Percentiles rank a stretch among this genome's conserved stretches.
These are phyloP conservation scores for Leccinellum rugosiceps DNA, from an alignment of 768 basidiomycete genomes.

Conservation along the genomic window DNA sequence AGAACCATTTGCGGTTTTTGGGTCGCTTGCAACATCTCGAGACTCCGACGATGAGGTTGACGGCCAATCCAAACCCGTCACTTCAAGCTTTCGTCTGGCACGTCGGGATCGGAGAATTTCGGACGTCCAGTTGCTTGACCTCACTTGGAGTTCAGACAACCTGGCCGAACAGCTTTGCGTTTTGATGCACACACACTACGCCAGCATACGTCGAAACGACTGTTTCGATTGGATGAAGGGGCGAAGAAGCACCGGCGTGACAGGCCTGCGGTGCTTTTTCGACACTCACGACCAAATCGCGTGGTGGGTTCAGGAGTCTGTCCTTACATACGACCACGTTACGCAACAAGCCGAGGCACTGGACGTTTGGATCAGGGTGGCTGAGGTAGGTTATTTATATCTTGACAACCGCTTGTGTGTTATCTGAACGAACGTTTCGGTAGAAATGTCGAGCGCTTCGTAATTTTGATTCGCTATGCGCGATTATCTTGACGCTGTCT, in stretches of 20 bases:
- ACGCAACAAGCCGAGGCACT: constrained; percentile 55
- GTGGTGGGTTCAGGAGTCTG: constrained; percentile 64
- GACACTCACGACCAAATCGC: constrained; percentile 59
- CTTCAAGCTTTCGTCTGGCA: background rate
- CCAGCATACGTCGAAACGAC: constrained; percentile 66
- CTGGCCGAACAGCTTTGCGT: constrained; percentile 83
- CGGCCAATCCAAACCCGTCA: constrained; percentile 1
- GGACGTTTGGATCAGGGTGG: constrained; percentile 76
- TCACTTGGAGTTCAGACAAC: constrained; percentile 62
- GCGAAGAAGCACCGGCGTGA: constrained; percentile 36
- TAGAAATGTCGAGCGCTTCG: constrained; percentile 64
- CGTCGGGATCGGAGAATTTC: background rate
- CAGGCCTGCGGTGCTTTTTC: constrained; percentile 52
- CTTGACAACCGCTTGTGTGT: background rate
- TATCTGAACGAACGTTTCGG: background rate
- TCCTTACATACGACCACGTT: constrained; percentile 50
- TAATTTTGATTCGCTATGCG: constrained; percentile 68
- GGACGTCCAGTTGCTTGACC: background rate
- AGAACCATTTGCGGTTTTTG: constrained; percentile 17
- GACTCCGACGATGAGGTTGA: constrained; percentile 1
- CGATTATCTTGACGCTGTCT: constrained; percentile 61
- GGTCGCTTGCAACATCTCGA: background rate
- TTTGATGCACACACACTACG: constrained; percentile 66
- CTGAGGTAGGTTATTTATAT: constrained; percentile 52
- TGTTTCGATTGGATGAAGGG: constrained; percentile 61